Conservation (phyloP, 177 flowering plant species). For the Vitis hybrid region DNA sequence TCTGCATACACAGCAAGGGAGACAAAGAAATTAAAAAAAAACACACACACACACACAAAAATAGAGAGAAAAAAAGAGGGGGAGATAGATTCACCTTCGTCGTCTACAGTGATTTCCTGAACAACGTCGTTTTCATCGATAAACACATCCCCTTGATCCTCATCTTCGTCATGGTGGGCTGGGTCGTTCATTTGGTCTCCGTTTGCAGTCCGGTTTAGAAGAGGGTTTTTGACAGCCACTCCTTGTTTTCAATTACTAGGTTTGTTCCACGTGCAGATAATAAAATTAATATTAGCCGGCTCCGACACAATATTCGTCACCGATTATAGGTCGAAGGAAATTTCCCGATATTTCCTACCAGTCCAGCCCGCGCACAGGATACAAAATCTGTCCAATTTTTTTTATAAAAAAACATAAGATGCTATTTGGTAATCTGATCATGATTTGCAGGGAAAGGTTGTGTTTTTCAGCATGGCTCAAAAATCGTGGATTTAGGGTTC, state of each 20-base stretch:
- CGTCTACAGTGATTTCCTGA: slow-evolving; percentile 50
- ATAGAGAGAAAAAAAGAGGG: slow-evolving; percentile 1
- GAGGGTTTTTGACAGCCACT: neutral
- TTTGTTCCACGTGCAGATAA: neutral
- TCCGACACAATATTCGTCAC: too few relatives aligned
- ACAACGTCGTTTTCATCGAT: slow-evolving; percentile 57
- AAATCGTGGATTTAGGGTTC: too few relatives aligned
- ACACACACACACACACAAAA: neutral
- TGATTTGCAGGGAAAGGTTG: too few relatives aligned
- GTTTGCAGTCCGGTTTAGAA: neutral
- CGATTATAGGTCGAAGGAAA: too few relatives aligned
- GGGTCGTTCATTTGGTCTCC: slow-evolving; percentile 6
- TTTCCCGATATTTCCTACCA: too few relatives aligned
- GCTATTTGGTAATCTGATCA: too few relatives aligned
- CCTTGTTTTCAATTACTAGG: neutral
- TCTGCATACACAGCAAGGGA: slow-evolving; percentile 24
- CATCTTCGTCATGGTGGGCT: slow-evolving; percentile 21
- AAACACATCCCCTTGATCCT: slow-evolving; percentile 53
- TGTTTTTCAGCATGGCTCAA: too few relatives aligned
- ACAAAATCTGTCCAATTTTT: too few relatives aligned
- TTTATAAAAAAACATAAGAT: too few relatives aligned
- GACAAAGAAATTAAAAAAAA: neutral
- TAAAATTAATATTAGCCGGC: too few relatives aligned
- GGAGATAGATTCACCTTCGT: slow-evolving; percentile 40
- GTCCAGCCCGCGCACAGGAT: too few relatives aligned